phyloP scores from a whole-genome alignment of 78 protist species.

The Salpingoeca rosetta region DNA sequence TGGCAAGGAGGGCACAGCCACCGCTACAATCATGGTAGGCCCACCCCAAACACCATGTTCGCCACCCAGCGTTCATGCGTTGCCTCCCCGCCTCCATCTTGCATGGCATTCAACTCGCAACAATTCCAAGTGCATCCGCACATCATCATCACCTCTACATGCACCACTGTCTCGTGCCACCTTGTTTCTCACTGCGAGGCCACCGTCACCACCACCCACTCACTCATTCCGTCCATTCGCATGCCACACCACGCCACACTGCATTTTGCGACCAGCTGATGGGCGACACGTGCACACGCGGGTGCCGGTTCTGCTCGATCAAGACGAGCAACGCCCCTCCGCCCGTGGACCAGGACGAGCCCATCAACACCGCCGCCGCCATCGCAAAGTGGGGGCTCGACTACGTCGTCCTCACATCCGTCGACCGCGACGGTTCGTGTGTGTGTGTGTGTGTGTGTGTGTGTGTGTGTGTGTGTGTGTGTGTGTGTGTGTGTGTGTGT shows the following conservation, averaged over 20 bases:
- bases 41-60: not conserved
- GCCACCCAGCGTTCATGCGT: not conserved
- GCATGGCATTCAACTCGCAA: no score
- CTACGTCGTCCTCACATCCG: conserved; percentile 81
- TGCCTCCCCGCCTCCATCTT: no score
- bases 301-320: conserved; percentile 85
- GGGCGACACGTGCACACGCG: conserved; percentile 89
- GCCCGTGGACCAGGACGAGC: conserved; percentile 77
- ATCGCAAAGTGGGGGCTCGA: conserved; percentile 68
- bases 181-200: not conserved
- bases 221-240: not conserved
- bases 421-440: conserved; percentile 72
- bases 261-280: no score
- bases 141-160: not conserved
- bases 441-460: not conserved
- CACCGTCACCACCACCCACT: not conserved
- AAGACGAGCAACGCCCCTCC: conserved; percentile 64
- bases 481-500: not conserved
- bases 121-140: no score
- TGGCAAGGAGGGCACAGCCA: conserved; percentile 64
- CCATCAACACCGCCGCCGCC: conserved; percentile 57
- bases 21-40: conserved; percentile 80
- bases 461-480: not conserved
- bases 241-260: no score
- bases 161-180: not conserved